These are phyloP conservation scores for Thielaviopsis musarum DNA, from an alignment of 2,329 filamentous ascomycete genomes.

Conservation along the genomic window DNA sequence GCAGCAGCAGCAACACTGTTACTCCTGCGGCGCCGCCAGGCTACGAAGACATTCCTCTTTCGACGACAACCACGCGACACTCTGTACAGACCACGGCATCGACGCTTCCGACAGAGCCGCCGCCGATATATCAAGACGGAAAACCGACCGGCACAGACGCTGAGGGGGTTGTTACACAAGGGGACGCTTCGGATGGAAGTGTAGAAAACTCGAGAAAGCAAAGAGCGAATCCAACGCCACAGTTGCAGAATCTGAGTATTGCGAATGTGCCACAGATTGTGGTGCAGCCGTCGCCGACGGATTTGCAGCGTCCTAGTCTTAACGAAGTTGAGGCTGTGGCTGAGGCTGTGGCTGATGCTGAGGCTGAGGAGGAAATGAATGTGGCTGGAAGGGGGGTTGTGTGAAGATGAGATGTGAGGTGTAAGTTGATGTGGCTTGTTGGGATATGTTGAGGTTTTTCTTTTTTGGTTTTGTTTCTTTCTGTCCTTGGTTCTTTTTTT, in stretches of 20 bases:
- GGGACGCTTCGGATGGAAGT: slow-evolving; percentile 15
- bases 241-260: slow-evolving; percentile 36
- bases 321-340: neutral
- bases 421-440: neutral
- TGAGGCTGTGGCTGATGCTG: neutral
- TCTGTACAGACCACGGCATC: slow-evolving; percentile 11
- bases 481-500: neutral
- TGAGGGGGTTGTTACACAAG: slow-evolving; percentile 23
- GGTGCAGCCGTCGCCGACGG: slow-evolving; percentile 32
- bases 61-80: slow-evolving; percentile 12
- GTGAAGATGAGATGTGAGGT: no score
- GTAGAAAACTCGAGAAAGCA: slow-evolving; percentile 27
- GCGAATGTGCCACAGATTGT: slow-evolving; percentile 37
- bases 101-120: slow-evolving; percentile 26
- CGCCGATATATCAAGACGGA: slow-evolving; percentile 36
- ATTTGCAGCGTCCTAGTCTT: slow-evolving; percentile 14
- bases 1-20: neutral
- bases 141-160: slow-evolving; percentile 21
- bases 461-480: neutral
- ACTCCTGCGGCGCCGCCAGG: slow-evolving; percentile 1
- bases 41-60: slow-evolving; percentile 13
- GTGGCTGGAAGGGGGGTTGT: no score
- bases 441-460: neutral
- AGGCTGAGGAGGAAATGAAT: no score
- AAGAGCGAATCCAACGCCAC: slow-evolving; percentile 25